Evolutionary conservation across 2,329 filamentous ascomycete species (phyloP).

Genomic region (Fusarium oligoseptatum): DNA sequence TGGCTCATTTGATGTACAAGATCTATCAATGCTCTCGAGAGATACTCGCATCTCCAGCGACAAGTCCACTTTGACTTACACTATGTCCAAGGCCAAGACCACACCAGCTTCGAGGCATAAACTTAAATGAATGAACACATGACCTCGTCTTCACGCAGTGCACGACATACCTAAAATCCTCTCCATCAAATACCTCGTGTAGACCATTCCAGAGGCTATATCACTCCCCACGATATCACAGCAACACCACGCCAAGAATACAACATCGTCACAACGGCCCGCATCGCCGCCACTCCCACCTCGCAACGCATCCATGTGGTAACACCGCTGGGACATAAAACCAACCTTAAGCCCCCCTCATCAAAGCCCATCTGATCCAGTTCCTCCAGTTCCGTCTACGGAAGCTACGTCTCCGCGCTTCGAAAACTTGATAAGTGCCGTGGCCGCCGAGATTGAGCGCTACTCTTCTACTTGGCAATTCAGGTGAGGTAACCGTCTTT

Average conservation of each 20-base stretch:
- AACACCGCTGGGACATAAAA: constrained; percentile 62
- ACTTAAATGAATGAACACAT: not conserved
- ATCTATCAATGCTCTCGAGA: no score
- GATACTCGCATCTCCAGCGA: not conserved
- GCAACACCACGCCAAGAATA: constrained; percentile 55
- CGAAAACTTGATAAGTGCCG: constrained; percentile 38
- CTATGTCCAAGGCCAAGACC: not conserved
- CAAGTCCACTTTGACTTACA: not conserved
- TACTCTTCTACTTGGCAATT: constrained; percentile 43
- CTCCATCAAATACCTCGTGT: no score
- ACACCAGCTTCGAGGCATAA: not conserved
- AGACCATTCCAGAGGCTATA: constrained; percentile 39
- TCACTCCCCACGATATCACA: constrained; percentile 58
- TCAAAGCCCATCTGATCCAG: constrained; percentile 66
- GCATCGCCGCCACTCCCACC: constrained; percentile 62
- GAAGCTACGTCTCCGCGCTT: constrained; percentile 65
- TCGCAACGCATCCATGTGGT: constrained; percentile 66
- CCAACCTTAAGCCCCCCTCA: constrained; percentile 58
- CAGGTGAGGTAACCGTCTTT: constrained; percentile 52
- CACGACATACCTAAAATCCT: not conserved
- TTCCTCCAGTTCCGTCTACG: constrained; percentile 65
- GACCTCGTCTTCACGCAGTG: not conserved
- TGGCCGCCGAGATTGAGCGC: constrained; percentile 50
- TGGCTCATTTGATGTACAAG: not conserved
- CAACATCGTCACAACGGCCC: constrained; percentile 61